Evolutionary conservation across 176 grass and related monocot genomes (phyloP).

Genomic region (Bolboschoenus planiculmis): DNA sequence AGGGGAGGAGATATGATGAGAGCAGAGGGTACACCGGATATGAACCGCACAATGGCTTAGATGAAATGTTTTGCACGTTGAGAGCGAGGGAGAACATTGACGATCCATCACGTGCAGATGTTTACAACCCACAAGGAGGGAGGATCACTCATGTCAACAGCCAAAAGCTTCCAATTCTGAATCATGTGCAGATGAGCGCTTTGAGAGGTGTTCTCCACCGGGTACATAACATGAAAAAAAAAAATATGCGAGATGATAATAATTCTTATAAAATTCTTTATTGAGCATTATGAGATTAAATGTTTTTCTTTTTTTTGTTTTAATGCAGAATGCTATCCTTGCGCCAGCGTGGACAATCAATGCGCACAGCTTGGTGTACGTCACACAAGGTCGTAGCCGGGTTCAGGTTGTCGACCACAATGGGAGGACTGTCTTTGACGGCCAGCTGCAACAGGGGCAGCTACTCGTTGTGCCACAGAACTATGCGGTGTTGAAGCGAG

Average conservation of each 20-base stretch:
- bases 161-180: conserved; percentile 37
- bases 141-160: conserved; percentile 31
- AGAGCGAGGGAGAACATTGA: conserved; percentile 28
- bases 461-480: conserved; percentile 22
- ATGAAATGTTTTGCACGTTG: conserved; percentile 27
- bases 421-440: not conserved
- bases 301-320: not conserved
- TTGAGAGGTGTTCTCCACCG: conserved; percentile 23
- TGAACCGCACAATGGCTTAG: conserved; percentile 6
- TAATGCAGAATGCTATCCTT: conserved; percentile 17
- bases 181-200: conserved; percentile 29
- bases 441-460: not conserved
- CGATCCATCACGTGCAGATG: conserved; percentile 12
- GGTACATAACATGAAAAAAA: too few relatives aligned
- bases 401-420: not conserved
- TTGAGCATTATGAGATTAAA: not conserved
- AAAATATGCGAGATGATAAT: not conserved
- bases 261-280: not conserved
- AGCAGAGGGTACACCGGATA: not conserved
- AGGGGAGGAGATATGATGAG: not conserved
- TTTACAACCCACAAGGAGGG: conserved; percentile 25
- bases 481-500: not conserved
- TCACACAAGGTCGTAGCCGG: not conserved
- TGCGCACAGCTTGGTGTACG: conserved; percentile 26
- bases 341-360: conserved; percentile 22